These are phyloP conservation scores for Sicyos baderoa DNA, from an alignment of 306 rosid species.

Conservation along the genomic window DNA sequence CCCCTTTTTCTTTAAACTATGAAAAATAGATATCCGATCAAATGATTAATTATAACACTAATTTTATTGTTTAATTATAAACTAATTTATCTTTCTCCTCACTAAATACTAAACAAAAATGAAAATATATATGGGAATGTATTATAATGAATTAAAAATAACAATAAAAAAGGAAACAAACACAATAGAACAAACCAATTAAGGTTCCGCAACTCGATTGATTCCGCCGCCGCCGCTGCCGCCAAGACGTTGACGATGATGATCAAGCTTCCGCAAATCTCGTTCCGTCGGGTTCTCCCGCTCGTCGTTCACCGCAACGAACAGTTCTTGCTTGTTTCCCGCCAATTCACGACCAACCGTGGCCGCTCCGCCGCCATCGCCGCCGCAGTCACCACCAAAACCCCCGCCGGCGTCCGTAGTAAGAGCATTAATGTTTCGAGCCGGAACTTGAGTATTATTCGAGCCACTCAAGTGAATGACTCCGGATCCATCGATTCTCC, in stretches of 20 bases:
- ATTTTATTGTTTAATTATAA: too few relatives aligned
- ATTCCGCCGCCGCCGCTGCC: neutral
- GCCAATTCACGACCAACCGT: neutral
- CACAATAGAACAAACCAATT: neutral
- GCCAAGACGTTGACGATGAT: neutral
- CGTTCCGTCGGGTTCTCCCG: slow-evolving; percentile 18
- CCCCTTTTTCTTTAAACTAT: too few relatives aligned
- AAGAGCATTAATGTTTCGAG: slow-evolving; percentile 10
- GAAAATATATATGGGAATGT: too few relatives aligned
- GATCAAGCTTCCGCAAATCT: slow-evolving; percentile 16
- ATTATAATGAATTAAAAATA: too few relatives aligned
- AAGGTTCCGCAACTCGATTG: slow-evolving; percentile 7
- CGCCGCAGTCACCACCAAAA: neutral
- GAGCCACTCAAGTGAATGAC: slow-evolving; percentile 48
- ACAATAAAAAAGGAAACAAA: too few relatives aligned
- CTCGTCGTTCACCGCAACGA: neutral
- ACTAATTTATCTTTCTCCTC: too few relatives aligned
- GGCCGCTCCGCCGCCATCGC: slow-evolving; percentile 25
- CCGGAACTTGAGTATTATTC: slow-evolving; percentile 33
- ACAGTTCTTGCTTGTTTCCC: neutral
- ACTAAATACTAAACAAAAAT: too few relatives aligned
- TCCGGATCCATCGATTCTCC: slow-evolving; percentile 66
- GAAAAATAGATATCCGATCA: too few relatives aligned
- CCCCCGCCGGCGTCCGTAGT: neutral
- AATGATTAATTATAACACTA: too few relatives aligned